A percentile compares a stretch with the other conserved stretches of the same genome.
These are phyloP conservation scores for Cryptosporidium xiaoi DNA, from an alignment of 169 alveolate species.

Conservation along the genomic window DNA sequence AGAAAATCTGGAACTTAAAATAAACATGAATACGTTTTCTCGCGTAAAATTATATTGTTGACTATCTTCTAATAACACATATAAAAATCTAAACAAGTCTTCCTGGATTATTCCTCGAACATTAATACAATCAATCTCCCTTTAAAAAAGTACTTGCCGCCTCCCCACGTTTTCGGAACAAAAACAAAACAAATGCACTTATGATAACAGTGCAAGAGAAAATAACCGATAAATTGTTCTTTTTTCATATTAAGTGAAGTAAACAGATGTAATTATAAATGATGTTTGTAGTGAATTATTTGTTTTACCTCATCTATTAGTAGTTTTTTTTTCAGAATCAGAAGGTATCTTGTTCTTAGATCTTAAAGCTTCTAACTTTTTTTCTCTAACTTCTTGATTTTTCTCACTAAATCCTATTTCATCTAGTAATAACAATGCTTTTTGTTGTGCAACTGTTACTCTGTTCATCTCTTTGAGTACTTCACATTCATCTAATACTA, in stretches of 20 bases:
- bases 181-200: too few relatives aligned
- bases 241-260: too few relatives aligned
- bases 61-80: too few relatives aligned
- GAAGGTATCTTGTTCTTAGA: not conserved
- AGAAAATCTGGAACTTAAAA: too few relatives aligned
- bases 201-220: too few relatives aligned
- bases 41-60: too few relatives aligned
- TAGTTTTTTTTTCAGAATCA: not conserved
- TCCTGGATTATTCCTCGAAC: not conserved
- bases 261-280: too few relatives aligned
- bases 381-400: slow-evolving; percentile 37
- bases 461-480: slow-evolving; percentile 90
- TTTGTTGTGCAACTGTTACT: slow-evolving; percentile 90
- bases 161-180: not conserved
- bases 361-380: slow-evolving; percentile 34
- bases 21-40: too few relatives aligned
- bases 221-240: too few relatives aligned
- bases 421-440: slow-evolving; percentile 75
- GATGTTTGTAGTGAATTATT: too few relatives aligned
- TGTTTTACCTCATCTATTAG: not conserved
- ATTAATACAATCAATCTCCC: not conserved
- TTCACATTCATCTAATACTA: slow-evolving; percentile 86
- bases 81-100: too few relatives aligned
- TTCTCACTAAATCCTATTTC: slow-evolving; percentile 71
- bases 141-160: not conserved